Evolutionary conservation across 2,329 filamentous ascomycete genomes (phyloP), one percentile per base, ranked within the genome.

Genomic region (Epichloe hybrida): DNA sequence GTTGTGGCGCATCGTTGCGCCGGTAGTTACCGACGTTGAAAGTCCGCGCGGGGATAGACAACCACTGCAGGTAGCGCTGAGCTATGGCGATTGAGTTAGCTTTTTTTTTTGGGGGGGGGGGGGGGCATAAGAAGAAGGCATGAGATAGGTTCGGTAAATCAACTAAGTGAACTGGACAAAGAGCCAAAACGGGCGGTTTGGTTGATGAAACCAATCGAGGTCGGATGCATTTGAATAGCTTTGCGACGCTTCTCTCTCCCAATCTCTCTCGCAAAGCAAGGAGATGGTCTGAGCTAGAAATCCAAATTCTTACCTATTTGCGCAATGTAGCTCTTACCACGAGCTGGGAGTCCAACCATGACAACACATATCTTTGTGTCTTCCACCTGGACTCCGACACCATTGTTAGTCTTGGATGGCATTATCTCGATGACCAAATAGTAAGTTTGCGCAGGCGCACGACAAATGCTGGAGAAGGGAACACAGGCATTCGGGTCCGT

Each of bases 21-120:
- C 93, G 88, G 67, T 98, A 98, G 64, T 84, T 90, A 65, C 93
- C 93, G 57, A 98, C 93, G 59, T 98, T 98, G 80, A 98, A 98
- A 56, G 89, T 91, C 66, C 89, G 84, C 53, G 93, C 86, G 39
- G 87, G 84, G 63, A 98, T 90, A 27, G 90, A 95, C 53, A 97
- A 84, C 93, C 93, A 98, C 67, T 87, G 86, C 37, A 98, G 82
- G 69, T 98, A 98, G 54, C 93, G 84, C 67, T 93, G 85, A 54
- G 89, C 88, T 93, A 65, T 47, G 53, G 46, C 52, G 38, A 45
- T 17, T 27, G 35, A 34, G 42, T 53, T 39, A 53, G 51, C 51
- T n/a, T 34, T 21, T 34, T 17, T 17, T 17, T 17, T 17, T 17
- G 17, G 17, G 17, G 17, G 17, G 17, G 21, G 9, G 15, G 27